Percentiles rank a stretch among this genome's conserved stretches.
Conservation (phyloP, 192 early-diverging fungal species). For the Backusella mclennaniae region DNA sequence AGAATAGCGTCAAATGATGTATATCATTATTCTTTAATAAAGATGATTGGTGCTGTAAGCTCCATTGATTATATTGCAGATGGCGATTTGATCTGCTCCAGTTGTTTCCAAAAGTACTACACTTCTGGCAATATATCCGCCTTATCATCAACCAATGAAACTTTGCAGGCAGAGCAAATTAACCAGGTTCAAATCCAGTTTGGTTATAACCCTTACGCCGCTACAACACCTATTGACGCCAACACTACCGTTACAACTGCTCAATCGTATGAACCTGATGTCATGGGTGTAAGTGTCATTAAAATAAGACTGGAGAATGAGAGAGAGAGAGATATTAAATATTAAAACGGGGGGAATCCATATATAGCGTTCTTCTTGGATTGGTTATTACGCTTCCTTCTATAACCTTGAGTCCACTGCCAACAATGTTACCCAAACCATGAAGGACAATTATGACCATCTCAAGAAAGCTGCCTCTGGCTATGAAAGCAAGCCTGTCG, state of each 20-base stretch:
- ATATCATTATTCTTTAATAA: background rate
- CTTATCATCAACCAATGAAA: conserved; percentile 43
- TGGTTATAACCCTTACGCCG: conserved; percentile 29
- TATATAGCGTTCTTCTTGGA: conserved; percentile 54
- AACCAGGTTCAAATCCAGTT: conserved; percentile 47
- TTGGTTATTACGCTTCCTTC: conserved; percentile 61
- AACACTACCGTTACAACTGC: conserved; percentile 49
- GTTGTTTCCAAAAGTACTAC: conserved; percentile 47
- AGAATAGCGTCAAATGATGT: background rate
- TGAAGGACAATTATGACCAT: conserved; percentile 60
- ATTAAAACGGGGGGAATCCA: background rate
- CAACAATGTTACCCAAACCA: conserved; percentile 41
- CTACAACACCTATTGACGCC: conserved; percentile 32
- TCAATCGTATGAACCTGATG: conserved; percentile 45
- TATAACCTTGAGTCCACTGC: conserved; percentile 60
- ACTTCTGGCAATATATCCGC: conserved; percentile 18
- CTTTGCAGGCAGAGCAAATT: conserved; percentile 47
- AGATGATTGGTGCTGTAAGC: conserved; percentile 45
- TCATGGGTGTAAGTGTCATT: conserved; percentile 46
- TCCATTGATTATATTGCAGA: conserved; percentile 38
- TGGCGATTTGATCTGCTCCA: conserved; percentile 40
- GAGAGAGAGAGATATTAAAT: background rate
- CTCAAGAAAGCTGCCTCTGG: conserved; percentile 39
- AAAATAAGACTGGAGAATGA: background rate
- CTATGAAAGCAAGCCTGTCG: conserved; percentile 38